Conservation (phyloP, 1,139 yeast genomes). For the Yarrowia galli region DNA sequence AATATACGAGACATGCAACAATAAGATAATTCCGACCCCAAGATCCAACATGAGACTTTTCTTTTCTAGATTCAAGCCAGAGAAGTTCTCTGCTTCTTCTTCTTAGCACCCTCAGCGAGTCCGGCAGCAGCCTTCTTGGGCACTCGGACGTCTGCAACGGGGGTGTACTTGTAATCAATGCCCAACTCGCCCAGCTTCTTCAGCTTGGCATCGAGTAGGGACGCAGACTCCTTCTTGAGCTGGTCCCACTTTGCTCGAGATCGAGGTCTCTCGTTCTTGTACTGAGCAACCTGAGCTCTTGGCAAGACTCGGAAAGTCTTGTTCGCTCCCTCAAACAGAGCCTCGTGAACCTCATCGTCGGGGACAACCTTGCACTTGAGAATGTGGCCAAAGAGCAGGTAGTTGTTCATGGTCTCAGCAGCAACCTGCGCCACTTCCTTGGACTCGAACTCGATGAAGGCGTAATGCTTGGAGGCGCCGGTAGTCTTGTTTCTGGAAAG, state of each 20-base stretch:
- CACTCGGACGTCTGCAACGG: conserved; percentile 34
- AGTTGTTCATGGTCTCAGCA: conserved; percentile 94
- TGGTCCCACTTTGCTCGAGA: conserved; percentile 66
- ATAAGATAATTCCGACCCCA: conserved; percentile 34
- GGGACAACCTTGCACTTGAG: conserved; percentile 67
- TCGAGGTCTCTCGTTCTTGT: conserved; percentile 65
- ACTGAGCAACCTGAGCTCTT: conserved; percentile 63
- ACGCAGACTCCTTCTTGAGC: conserved; percentile 59
- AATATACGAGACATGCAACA: conserved; percentile 38
- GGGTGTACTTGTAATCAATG: conserved; percentile 52
- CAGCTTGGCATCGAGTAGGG: conserved; percentile 57
- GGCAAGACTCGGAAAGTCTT: conserved; percentile 67
- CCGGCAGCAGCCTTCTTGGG: conserved; percentile 34
- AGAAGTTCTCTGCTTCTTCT: conserved; percentile 38
- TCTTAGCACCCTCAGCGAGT: conserved; percentile 31
- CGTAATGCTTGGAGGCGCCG: conserved; percentile 93
- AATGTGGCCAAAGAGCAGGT: conserved; percentile 85
- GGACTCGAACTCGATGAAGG: conserved; percentile 81
- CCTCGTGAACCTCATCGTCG: conserved; percentile 55
- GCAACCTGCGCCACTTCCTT: conserved; percentile 84
- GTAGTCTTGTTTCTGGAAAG: conserved; percentile 89
- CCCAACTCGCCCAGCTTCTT: conserved; percentile 62
- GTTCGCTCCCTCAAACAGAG: conserved; percentile 63
- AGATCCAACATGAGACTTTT: conserved; percentile 22
- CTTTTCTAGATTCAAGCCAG: conserved; percentile 14